Percentiles rank a stretch among this genome's conserved stretches.
These are phyloP conservation scores for Hanseniaspora taiwanica DNA, from an alignment of 805 yeast genomes.

Conservation along the genomic window DNA sequence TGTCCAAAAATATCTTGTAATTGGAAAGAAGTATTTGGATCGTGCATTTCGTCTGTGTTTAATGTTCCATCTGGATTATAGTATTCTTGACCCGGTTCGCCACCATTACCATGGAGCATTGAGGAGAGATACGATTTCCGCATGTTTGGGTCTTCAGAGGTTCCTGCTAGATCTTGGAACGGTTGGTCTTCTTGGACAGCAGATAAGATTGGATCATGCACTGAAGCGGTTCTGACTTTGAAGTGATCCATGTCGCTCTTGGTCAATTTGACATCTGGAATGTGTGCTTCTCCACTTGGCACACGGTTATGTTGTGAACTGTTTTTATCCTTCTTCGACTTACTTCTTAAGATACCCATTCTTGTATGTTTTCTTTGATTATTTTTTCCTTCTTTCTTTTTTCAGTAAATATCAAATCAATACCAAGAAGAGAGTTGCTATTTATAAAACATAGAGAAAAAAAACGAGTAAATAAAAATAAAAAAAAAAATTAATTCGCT, in stretches of 20 bases:
- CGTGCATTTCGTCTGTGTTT: slow-evolving; percentile 23
- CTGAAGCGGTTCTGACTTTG: slow-evolving; percentile 53
- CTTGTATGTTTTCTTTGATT: neutral
- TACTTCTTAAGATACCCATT: neutral
- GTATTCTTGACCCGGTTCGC: slow-evolving; percentile 2
- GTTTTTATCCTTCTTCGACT: slow-evolving; percentile 14
- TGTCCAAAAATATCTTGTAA: slow-evolving; percentile 70
- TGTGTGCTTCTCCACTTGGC: slow-evolving; percentile 20
- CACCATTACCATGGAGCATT: slow-evolving; percentile 9
- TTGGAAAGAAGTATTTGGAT: slow-evolving; percentile 36
- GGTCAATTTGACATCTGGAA: slow-evolving; percentile 29
- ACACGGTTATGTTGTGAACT: too few relatives aligned
- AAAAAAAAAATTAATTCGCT: too few relatives aligned
- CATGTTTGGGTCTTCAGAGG: slow-evolving; percentile 21
- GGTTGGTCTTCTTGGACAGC: slow-evolving; percentile 97
- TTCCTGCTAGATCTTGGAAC: slow-evolving; percentile 48
- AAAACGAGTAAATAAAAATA: too few relatives aligned
- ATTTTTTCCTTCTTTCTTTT: neutral
- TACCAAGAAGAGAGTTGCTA: too few relatives aligned
- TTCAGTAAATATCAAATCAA: neutral
- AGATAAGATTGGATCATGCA: slow-evolving; percentile 79
- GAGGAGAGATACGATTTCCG: slow-evolving; percentile 25
- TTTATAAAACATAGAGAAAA: too few relatives aligned
- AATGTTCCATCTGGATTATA: slow-evolving; percentile 16
- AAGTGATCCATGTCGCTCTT: slow-evolving; percentile 39